Base-by-base conservation (phyloP, 768 basidiomycete genomes). In the Russula griseocarnosa region DNA sequence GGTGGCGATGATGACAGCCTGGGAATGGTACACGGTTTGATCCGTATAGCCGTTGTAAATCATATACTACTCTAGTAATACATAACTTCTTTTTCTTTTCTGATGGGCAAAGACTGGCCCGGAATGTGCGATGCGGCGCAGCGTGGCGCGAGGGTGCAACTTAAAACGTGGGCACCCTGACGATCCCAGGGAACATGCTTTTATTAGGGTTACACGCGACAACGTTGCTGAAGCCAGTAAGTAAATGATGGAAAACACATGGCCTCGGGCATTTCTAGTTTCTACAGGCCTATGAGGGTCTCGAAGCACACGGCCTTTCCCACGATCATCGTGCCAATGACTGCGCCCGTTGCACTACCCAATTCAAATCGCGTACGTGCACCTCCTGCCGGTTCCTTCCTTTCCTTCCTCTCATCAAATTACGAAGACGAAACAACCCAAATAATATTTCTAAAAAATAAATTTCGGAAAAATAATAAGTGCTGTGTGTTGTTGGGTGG, bases 1-100 rank as follows among this genome's bases (percentile, higher is more conserved):
- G 64, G 20, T 44, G 61, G 58, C 55, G 65, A 52, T 67, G 52
- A 67, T 28, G 50, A 66, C 40, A 55, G 44, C 34, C 46, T 32
- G 38, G 22, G 65, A 47, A 28, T 8, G 8, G 5, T 50, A n/a
- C 4, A 1, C 46, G n/a, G 11, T 3, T 3, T 8, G 11, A 47
- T 22, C 10, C n/a, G 46, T 22, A 10, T 2, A 47, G 46, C 46
- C 10, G 9, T 47, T 22, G 46, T 22, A 47, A 44, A 47, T 11
- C 26, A 50, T 50, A 50, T 24, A 47, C 46, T 22, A 46, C 11
- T 20, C n/a, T 26, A 24, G 24, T 49, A 26, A 49, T 24, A 49
- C 47, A 49, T 14, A 3, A 49, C 22, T 13, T 13, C 14, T 24
- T 8, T 4, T 7, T 18, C 16, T 20, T 42, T 9, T 44, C 47